These are phyloP conservation scores for Lactarius hengduanensis DNA, from an alignment of 768 basidiomycete genomes.

Conservation along the genomic window DNA sequence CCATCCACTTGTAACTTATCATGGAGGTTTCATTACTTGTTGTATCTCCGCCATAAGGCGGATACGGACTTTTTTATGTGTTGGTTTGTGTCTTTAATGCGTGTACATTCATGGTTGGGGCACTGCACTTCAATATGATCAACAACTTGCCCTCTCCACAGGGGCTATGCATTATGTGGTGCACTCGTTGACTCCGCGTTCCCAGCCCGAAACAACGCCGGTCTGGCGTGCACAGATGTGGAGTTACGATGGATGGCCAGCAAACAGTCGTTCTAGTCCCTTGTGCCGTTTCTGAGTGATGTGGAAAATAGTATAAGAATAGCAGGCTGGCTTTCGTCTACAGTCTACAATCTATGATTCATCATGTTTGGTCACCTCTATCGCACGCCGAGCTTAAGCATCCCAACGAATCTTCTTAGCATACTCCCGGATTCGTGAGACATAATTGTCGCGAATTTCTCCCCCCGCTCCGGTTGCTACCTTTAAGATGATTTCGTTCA, in stretches of 20 bases:
- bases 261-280: neutral
- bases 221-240: neutral
- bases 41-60: neutral
- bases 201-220: neutral
- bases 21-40: neutral
- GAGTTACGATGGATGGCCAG: neutral
- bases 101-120: neutral
- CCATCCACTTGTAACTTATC: neutral
- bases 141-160: neutral
- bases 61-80: neutral
- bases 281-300: neutral
- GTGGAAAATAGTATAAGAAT: too few species aligned
- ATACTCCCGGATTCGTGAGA: slow-evolving; percentile 79
- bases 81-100: neutral
- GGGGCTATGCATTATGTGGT: too few species aligned
- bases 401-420: slow-evolving; percentile 78
- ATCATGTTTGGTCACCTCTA: neutral
- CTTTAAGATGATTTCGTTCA: slow-evolving; percentile 91
- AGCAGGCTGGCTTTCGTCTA: too few species aligned
- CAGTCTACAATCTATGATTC: neutral
- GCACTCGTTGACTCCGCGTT: too few species aligned
- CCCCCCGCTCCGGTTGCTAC: slow-evolving; percentile 82
- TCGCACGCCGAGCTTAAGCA: slow-evolving; percentile 10
- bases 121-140: neutral
- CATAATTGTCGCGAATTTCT: slow-evolving; percentile 65